These are phyloP conservation scores for Trichoderma semiorbis DNA, from an alignment of 2,329 filamentous ascomycete species.

Conservation along the genomic window DNA sequence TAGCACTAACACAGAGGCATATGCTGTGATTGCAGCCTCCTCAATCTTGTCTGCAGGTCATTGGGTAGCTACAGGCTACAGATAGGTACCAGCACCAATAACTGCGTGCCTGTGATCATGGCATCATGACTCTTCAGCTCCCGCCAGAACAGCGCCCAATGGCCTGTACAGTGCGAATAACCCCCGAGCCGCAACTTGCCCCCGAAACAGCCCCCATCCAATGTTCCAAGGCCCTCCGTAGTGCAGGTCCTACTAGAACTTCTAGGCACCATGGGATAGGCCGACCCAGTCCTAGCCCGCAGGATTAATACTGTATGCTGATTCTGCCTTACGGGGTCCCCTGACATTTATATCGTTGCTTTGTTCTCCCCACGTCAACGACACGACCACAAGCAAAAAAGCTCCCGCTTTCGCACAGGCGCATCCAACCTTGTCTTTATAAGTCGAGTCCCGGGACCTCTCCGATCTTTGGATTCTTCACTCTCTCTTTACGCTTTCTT, in stretches of 20 bases:
- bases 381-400: slow-evolving; percentile 21
- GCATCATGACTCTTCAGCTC: slow-evolving; percentile 3
- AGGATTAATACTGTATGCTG: slow-evolving; percentile 12
- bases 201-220: background rate
- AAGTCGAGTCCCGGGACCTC: background rate
- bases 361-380: slow-evolving; percentile 20
- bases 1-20: background rate
- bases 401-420: slow-evolving; percentile 20
- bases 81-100: background rate
- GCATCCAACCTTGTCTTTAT: slow-evolving; percentile 16
- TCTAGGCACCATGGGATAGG: background rate
- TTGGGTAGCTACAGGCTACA: too few relatives aligned
- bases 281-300: background rate
- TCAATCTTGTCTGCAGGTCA: background rate
- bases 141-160: background rate
- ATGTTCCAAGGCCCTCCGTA: background rate
- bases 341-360: slow-evolving; percentile 5
- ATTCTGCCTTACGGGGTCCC: slow-evolving; percentile 19
- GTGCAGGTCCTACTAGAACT: background rate
- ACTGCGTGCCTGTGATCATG: background rate
- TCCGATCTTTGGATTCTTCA: background rate
- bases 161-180: background rate
- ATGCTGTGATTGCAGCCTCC: background rate
- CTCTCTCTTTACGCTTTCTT: background rate
- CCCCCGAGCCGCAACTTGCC: background rate